These are phyloP conservation scores for Discostella stelligera DNA, from an alignment of 352 stramenopile genomes.

Conservation along the genomic window DNA sequence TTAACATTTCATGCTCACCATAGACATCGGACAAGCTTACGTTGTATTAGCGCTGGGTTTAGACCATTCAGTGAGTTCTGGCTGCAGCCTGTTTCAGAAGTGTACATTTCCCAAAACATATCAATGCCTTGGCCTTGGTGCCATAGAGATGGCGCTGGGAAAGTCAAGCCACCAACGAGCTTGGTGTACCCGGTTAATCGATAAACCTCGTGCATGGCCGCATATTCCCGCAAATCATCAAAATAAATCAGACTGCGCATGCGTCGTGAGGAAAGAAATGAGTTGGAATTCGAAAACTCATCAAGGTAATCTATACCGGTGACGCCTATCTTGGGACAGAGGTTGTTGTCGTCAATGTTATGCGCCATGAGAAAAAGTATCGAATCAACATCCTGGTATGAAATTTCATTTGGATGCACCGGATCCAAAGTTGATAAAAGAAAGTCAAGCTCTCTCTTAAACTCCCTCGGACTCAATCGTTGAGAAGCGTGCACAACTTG, in stretches of 20 bases:
- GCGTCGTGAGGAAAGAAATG: conserved; percentile 43
- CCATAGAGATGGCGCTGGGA: conserved; percentile 54
- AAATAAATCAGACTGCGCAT: conserved; percentile 59
- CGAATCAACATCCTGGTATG: conserved; percentile 48
- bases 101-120: conserved; percentile 63
- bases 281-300: conserved; percentile 22
- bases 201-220: conserved; percentile 45
- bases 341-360: conserved; percentile 49
- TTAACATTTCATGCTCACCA: conserved; percentile 20
- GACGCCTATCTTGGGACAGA: conserved; percentile 16
- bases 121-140: conserved; percentile 50
- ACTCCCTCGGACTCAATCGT: conserved; percentile 30
- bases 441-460: conserved; percentile 46
- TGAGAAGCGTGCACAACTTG: conserved; percentile 8
- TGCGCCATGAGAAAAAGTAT: conserved; percentile 36
- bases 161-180: conserved; percentile 23
- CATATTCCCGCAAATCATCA: conserved; percentile 57
- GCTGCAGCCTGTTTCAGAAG: conserved; percentile 50
- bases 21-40: conserved; percentile 55
- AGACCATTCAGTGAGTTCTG: conserved; percentile 50
- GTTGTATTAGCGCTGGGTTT: conserved; percentile 46
- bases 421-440: conserved; percentile 46
- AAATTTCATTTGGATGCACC: conserved; percentile 28
- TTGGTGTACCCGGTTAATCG: conserved; percentile 42
- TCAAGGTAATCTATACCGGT: conserved; percentile 5